phyloP scores from a whole-genome alignment of 2,329 filamentous ascomycete species.

The Cladosporium sp. region DNA sequence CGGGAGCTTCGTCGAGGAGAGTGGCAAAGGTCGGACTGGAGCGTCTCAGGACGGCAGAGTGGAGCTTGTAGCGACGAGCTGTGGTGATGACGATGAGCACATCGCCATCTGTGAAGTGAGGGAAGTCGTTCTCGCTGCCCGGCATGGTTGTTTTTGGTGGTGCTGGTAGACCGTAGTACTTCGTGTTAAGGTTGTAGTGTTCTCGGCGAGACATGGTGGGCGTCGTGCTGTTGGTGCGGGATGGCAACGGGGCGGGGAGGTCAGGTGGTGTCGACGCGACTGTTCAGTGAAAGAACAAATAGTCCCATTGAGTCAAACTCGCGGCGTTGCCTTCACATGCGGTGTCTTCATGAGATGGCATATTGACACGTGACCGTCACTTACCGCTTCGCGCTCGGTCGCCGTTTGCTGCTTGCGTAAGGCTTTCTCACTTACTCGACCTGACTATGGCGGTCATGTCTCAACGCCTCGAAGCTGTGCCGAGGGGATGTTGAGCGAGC shows the following conservation, averaged over 20 bases:
- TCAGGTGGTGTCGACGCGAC: background rate
- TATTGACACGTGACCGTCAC: background rate
- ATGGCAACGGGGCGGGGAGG: background rate
- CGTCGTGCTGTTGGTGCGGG: background rate
- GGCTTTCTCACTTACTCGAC: background rate
- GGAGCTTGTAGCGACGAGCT: conserved; percentile 35
- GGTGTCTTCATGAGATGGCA: conserved; percentile 1
- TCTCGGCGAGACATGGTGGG: conserved; percentile 10
- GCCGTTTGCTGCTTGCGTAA: conserved; percentile 1
- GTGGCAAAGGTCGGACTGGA: conserved; percentile 19
- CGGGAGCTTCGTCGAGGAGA: conserved; percentile 23
- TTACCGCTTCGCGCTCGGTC: conserved; percentile 3
- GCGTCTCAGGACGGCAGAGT: conserved; percentile 33
- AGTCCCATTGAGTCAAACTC: background rate
- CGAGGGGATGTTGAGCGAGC: too few species aligned
- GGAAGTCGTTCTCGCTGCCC: conserved; percentile 26
- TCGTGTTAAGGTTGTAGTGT: conserved; percentile 11
- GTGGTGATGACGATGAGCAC: conserved; percentile 35
- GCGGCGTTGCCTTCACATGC: background rate
- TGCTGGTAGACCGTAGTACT: background rate
- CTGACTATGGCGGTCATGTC: background rate
- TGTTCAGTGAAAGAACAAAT: background rate
- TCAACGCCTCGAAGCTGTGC: background rate
- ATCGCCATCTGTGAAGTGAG: conserved; percentile 37
- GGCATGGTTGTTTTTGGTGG: background rate